Conservation (phyloP, 2,329 filamentous ascomycete genomes). For the Fusarium heterosporum region DNA sequence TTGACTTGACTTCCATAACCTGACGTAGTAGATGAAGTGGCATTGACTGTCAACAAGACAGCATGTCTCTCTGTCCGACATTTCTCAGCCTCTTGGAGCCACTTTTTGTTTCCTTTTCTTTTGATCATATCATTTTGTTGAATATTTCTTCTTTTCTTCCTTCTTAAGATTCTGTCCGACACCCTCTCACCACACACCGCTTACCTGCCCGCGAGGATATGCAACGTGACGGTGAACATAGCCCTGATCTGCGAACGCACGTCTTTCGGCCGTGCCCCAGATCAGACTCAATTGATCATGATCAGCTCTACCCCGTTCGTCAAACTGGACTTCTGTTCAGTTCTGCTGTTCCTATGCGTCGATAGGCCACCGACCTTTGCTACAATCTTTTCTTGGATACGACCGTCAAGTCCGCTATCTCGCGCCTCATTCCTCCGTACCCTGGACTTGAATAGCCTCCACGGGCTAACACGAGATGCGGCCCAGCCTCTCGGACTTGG, state of each 20-base stretch:
- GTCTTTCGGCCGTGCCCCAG: not conserved
- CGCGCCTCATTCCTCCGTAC: constrained; percentile 3
- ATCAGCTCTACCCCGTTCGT: not conserved
- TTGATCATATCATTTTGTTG: not conserved
- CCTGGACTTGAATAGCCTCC: constrained; percentile 19
- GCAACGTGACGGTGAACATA: not conserved
- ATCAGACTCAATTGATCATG: not conserved
- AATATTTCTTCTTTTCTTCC: constrained; percentile 7
- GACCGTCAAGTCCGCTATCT: constrained; percentile 11
- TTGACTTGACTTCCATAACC: not conserved
- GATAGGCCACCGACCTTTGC: not conserved
- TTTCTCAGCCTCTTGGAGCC: constrained; percentile 14
- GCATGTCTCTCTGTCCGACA: constrained; percentile 13
- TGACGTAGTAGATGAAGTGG: constrained; percentile 34
- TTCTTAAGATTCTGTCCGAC: not conserved
- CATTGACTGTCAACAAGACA: constrained; percentile 17
- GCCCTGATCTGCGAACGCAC: not conserved
- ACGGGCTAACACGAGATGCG: constrained; percentile 29
- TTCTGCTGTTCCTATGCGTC: not conserved
- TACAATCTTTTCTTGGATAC: constrained; percentile 34
- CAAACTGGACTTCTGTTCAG: not conserved
- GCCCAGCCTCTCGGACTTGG: constrained; percentile 21
- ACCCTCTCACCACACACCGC: not conserved
- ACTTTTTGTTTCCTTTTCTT: constrained; percentile 11
- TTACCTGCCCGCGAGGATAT: not conserved